Conservation (phyloP, 2,329 filamentous ascomycete species). For the Aspergillus persii region DNA sequence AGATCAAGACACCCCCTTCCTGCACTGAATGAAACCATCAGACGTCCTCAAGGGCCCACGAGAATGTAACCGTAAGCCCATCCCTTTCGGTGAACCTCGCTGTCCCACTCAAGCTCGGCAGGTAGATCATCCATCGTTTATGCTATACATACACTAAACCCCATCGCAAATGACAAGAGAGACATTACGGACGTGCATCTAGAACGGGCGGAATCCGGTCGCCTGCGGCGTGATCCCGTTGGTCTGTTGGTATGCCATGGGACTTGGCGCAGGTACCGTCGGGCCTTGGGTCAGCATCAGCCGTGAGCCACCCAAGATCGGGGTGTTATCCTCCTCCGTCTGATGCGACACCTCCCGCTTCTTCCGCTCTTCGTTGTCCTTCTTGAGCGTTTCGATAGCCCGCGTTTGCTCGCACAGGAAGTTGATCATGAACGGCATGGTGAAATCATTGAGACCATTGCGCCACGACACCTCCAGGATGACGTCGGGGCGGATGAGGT, state of each 20-base stretch:
- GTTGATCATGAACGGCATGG: constrained; percentile 99
- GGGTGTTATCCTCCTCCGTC: constrained; percentile 89
- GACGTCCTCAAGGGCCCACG: constrained; percentile 4
- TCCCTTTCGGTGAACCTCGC: background rate
- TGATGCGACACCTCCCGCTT: constrained; percentile 67
- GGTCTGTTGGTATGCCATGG: constrained; percentile 70
- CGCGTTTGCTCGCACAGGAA: constrained; percentile 87
- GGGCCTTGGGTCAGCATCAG: constrained; percentile 96
- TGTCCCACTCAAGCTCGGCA: constrained; percentile 2
- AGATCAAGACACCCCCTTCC: constrained; percentile 5
- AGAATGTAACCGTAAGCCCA: background rate
- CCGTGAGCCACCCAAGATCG: constrained; percentile 82
- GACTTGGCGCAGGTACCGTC: constrained; percentile 56
- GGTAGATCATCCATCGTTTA: constrained; percentile 30
- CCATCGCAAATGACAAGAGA: constrained; percentile 13
- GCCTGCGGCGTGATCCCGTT: constrained; percentile 89
- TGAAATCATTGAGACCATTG: constrained; percentile 89
- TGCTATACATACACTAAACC: constrained; percentile 33
- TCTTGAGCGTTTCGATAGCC: constrained; percentile 79
- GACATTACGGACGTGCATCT: constrained; percentile 25
- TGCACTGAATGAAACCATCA: constrained; percentile 1
- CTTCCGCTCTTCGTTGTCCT: constrained; percentile 95
- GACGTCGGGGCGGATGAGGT: constrained; percentile 87
- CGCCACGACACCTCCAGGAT: constrained; percentile 98
- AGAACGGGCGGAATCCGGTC: constrained; percentile 68